Conservation (phyloP, 2,329 filamentous ascomycete species). For the Raffaelea ambrosiae region DNA sequence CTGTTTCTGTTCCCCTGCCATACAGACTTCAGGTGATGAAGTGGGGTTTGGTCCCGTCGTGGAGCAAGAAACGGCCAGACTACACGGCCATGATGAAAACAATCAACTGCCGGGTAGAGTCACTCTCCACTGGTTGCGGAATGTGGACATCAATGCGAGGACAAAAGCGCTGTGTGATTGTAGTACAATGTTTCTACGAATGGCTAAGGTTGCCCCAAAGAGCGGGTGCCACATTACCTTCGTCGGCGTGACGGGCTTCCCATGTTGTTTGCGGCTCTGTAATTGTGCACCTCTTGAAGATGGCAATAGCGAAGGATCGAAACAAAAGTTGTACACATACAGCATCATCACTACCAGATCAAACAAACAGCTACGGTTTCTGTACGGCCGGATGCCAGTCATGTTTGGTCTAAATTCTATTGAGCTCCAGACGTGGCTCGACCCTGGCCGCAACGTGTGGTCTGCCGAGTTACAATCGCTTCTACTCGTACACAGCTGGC, state of each 20-base stretch:
- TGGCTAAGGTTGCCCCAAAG: conserved; percentile 74
- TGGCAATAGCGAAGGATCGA: conserved; percentile 20
- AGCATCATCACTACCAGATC: conserved; percentile 88
- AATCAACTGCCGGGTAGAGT: conserved; percentile 93
- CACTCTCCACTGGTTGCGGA: conserved; percentile 62
- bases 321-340: conserved; percentile 70
- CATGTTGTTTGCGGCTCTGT: conserved; percentile 89
- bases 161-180: conserved; percentile 75
- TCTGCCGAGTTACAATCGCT: conserved; percentile 66
- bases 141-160: conserved; percentile 94
- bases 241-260: conserved; percentile 73
- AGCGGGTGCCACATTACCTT: conserved; percentile 78
- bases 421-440: conserved; percentile 65
- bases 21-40: conserved; percentile 91
- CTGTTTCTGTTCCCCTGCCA: no score
- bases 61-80: conserved; percentile 78
- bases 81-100: conserved; percentile 74
- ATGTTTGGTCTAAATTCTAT: conserved; percentile 72
- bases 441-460: conserved; percentile 66
- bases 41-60: conserved; percentile 91
- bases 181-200: conserved; percentile 92
- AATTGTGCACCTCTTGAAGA: conserved; percentile 78
- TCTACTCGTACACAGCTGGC: conserved; percentile 37
- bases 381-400: conserved; percentile 95
- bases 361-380: conserved; percentile 71